Percentiles rank a stretch among this genome's conserved stretches.
Evolutionary conservation across 2,329 filamentous ascomycete genomes (phyloP).

Genomic region (Neofusicoccum laricinum): DNA sequence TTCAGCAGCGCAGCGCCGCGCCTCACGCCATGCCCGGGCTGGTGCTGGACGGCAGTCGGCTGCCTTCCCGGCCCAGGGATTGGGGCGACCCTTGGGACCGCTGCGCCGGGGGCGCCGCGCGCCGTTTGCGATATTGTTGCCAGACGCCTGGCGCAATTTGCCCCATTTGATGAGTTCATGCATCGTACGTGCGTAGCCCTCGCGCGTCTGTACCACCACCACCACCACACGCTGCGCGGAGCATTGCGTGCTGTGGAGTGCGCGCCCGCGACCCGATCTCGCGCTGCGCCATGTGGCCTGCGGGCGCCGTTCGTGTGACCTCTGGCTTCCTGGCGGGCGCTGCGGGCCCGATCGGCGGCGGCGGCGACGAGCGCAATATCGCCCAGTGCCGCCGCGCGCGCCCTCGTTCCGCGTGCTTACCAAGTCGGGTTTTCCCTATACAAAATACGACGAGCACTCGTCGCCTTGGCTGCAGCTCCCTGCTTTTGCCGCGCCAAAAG

Average conservation of each 20-base stretch:
- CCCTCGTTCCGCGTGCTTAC: not conserved
- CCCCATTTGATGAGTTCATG: constrained; percentile 12
- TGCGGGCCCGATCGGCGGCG: not conserved
- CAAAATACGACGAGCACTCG: constrained; percentile 2
- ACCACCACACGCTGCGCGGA: not conserved
- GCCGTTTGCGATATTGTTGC: constrained; percentile 11
- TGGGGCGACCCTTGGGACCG: not conserved
- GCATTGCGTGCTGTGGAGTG: not conserved
- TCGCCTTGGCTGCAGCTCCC: not conserved
- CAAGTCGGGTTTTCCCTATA: not conserved
- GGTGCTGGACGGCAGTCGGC: not conserved
- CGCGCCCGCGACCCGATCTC: not conserved
- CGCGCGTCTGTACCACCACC: not conserved
- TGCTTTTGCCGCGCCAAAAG: constrained; percentile 7
- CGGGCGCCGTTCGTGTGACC: not conserved
- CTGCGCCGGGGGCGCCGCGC: not conserved
- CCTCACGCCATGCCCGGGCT: not conserved
- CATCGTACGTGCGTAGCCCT: constrained; percentile 12
- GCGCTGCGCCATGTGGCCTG: not conserved
- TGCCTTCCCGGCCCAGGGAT: constrained; percentile 1
- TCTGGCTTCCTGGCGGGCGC: not conserved
- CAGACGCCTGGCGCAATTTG: constrained; percentile 12
- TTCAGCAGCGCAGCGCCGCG: not conserved
- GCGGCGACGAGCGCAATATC: constrained; percentile 10
- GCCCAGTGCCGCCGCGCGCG: not conserved